A percentile compares a stretch with the other conserved stretches of the same genome.
Evolutionary conservation across 768 basidiomycete species (phyloP).

Genomic region (Mycena vitilis): DNA sequence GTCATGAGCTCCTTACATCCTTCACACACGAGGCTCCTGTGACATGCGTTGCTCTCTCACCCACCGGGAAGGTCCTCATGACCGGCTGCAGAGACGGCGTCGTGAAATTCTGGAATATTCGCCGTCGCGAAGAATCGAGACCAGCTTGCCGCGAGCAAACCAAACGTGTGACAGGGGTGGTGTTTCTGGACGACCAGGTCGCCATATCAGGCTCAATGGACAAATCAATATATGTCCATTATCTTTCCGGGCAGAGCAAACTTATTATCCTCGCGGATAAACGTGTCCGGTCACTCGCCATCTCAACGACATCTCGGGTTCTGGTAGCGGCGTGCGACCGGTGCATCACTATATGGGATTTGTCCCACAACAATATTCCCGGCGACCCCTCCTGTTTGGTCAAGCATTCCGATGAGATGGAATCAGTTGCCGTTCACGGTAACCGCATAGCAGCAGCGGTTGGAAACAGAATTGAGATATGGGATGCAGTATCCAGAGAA

Average conservation of each 20-base stretch:
- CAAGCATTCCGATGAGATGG: not conserved
- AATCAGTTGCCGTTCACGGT: conserved; percentile 6
- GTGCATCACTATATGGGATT: conserved; percentile 13
- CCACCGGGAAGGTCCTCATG: conserved; percentile 11
- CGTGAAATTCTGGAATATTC: conserved; percentile 31
- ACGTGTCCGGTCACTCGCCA: conserved; percentile 6
- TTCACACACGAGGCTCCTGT: conserved; percentile 17
- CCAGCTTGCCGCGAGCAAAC: conserved; percentile 8
- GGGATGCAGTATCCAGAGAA: not conserved
- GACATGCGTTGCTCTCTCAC: conserved; percentile 34
- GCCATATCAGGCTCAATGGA: conserved; percentile 27
- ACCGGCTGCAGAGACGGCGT: conserved; percentile 18
- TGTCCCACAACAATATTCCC: not conserved
- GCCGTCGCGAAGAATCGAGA: not conserved
- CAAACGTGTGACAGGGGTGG: conserved; percentile 5
- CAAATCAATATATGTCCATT: conserved; percentile 5
- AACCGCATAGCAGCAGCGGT: conserved; percentile 19
- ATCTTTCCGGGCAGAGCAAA: conserved; percentile 10
- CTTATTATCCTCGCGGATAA: not conserved
- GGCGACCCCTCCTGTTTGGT: not conserved
- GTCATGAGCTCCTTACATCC: not conserved
- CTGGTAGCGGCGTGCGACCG: conserved; percentile 18
- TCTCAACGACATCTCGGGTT: not conserved
- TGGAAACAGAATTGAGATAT: conserved; percentile 16
- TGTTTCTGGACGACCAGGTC: conserved; percentile 12